Base-by-base conservation (phyloP, 331 rosid species). In the Quercus tomentella region DNA sequence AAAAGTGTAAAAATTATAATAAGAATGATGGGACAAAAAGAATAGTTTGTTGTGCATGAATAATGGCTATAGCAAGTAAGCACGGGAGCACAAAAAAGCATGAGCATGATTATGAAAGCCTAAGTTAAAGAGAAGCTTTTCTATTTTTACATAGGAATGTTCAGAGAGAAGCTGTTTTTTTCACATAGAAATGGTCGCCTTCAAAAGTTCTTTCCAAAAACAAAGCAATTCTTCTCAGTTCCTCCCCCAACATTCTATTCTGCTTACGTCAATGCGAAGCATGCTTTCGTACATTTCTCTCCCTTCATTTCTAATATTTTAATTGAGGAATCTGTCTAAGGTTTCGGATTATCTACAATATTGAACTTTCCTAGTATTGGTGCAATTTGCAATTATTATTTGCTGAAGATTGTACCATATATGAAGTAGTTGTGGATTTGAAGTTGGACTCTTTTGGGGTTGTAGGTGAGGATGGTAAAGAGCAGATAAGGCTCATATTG, bases 41-140 rank as follows among this genome's bases (percentile, higher is more conserved):
- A 54, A 79, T 65, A 70, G 33, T 61, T 56, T 78, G 77, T 70
- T 76, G 73, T 58, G 83, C 78, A 70, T 61, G 63, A 81, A 80
- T 80, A 86, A 79, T 72, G 70, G 70, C 25, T 41, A 55, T 49
- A 72, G 78, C 56, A 72, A 72, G 81, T 83, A 85, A 78, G 93
- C 94, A 88, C 89, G 86, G 86, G 89, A 82, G 89, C 74, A 71
- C 74, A 71, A 65, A 79, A 76, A 78, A 86, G 51, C 15, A 33
- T 33, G 49, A 81, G 79, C 88, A 80, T 69, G 77, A 78, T 72
- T 68, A 74, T 76, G 68, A 83, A 77, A 77, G 81, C 63, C 76
- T 23, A 83, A 71, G 75, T 18, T 78, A 23, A 49, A 51, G 57
- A 43, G 17, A 71, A 43, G 57, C 75, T 71, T 71, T 22, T 43